Conservation (phyloP, 1,284 basidiomycete genomes). For the Tilletia walkeri region DNA sequence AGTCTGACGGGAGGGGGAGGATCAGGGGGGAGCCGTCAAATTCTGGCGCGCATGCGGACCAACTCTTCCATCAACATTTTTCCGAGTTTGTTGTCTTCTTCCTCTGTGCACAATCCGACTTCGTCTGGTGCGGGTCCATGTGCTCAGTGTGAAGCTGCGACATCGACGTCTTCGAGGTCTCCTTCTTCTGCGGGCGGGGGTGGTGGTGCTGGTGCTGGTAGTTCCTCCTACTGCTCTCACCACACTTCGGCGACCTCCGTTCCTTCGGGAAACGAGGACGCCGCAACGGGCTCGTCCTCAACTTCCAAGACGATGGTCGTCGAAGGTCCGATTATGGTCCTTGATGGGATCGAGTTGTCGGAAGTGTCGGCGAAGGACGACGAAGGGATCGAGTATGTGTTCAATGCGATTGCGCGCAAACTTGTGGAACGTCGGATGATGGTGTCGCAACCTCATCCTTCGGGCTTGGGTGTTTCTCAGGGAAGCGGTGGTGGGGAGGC, state of each 20-base stretch:
- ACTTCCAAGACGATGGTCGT: not conserved
- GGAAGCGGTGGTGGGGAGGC: not conserved
- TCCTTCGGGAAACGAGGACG: not conserved
- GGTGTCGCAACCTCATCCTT: no score
- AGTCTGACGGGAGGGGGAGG: not conserved
- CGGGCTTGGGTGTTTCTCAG: not conserved
- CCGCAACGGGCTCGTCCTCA: constrained; percentile 4
- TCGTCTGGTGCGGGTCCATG: constrained; percentile 16
- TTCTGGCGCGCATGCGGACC: constrained; percentile 5
- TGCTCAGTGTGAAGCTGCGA: constrained; percentile 22
- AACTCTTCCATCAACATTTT: not conserved
- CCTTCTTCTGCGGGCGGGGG: not conserved
- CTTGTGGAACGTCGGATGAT: constrained; percentile 29
- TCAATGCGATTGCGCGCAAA: constrained; percentile 37
- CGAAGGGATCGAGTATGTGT: constrained; percentile 34
- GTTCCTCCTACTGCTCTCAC: constrained; percentile 1
- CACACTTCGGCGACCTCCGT: constrained; percentile 19
- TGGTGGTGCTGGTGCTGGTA: not conserved
- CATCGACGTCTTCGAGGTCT: constrained; percentile 20
- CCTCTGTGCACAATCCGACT: constrained; percentile 11
- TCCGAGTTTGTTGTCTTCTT: not conserved
- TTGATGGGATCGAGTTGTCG: constrained; percentile 31
- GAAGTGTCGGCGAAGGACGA: constrained; percentile 46
- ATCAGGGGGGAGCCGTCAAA: not conserved
- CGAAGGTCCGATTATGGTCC: constrained; percentile 19